These are phyloP conservation scores for Exobasidium cylindrosporum DNA, from an alignment of 1,284 basidiomycete genomes.

Conservation along the genomic window DNA sequence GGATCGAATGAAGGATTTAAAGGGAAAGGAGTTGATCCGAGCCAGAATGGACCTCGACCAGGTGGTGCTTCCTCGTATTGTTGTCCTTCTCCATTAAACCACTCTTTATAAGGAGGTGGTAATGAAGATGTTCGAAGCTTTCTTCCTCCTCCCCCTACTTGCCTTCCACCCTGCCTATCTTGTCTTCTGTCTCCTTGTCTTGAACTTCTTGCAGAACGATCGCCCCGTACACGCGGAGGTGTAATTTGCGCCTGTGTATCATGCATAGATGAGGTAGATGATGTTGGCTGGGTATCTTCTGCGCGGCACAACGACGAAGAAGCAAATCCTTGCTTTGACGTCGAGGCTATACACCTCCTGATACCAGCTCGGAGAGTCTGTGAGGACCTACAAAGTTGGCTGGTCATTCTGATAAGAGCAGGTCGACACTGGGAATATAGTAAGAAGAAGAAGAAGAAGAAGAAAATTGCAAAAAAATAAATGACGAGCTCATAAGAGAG, in stretches of 20 bases:
- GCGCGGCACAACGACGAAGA: not conserved
- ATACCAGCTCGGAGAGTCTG: not conserved
- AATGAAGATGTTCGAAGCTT: not conserved
- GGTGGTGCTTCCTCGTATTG: slow-evolving; percentile 5
- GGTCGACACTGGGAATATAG: not conserved
- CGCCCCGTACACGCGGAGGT: not conserved
- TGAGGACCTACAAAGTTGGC: not conserved
- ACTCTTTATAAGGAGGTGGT: slow-evolving; percentile 3
- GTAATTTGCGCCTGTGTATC: not conserved
- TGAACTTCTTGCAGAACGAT: not conserved
- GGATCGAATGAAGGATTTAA: slow-evolving; percentile 52
- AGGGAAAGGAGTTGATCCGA: slow-evolving; percentile 35
- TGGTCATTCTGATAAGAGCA: not conserved
- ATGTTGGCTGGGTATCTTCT: not conserved
- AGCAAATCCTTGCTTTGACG: not conserved
- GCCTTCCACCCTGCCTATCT: not conserved
- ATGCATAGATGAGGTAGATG: not conserved
- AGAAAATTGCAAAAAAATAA: too few relatives aligned
- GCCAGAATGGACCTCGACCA: slow-evolving; percentile 9
- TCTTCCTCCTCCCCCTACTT: not conserved
- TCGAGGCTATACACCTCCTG: not conserved
- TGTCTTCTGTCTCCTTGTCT: not conserved
- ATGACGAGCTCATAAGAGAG: too few relatives aligned
- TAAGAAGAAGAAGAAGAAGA: not conserved
- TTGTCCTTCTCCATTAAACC: not conserved